Evolutionary conservation across 2,329 filamentous ascomycete genomes (phyloP).

Genomic region (Samsoniella hepiali): DNA sequence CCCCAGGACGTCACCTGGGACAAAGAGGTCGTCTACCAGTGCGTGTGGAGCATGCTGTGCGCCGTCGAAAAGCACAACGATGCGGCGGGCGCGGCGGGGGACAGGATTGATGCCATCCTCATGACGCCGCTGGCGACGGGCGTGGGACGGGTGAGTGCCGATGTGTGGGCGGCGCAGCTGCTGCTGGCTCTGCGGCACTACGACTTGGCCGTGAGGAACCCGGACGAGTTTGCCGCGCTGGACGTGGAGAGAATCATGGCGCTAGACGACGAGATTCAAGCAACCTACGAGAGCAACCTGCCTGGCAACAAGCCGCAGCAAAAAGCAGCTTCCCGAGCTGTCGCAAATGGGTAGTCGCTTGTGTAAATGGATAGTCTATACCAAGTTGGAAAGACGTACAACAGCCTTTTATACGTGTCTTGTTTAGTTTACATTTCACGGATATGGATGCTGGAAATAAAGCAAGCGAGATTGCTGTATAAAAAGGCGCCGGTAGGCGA

Average conservation of each 20-base stretch:
- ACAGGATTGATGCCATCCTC: conserved; percentile 41
- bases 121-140: conserved; percentile 54
- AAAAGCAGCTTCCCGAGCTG: neutral
- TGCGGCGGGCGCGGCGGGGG: conserved; percentile 9
- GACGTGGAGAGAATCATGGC: conserved; percentile 17
- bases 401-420: too few species aligned
- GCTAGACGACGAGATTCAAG: conserved; percentile 10
- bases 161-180: conserved; percentile 49
- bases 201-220: conserved; percentile 42
- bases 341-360: neutral
- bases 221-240: conserved; percentile 40
- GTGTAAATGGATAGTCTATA: too few species aligned
- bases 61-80: conserved; percentile 47
- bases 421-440: neutral
- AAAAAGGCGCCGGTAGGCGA: neutral
- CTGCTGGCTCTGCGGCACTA: conserved; percentile 52
- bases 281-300: neutral
- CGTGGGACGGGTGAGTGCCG: conserved; percentile 40
- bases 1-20: conserved; percentile 46
- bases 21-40: conserved; percentile 51
- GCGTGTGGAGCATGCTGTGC: conserved; percentile 50
- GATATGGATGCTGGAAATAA: too few species aligned
- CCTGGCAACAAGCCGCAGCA: neutral
- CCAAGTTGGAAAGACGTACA: too few species aligned
- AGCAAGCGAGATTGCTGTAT: neutral